A percentile compares a stretch with the other conserved stretches of the same genome.
These are phyloP conservation scores for Globisporangium cystogenes DNA, from an alignment of 352 stramenopile genomes.

Conservation along the genomic window DNA sequence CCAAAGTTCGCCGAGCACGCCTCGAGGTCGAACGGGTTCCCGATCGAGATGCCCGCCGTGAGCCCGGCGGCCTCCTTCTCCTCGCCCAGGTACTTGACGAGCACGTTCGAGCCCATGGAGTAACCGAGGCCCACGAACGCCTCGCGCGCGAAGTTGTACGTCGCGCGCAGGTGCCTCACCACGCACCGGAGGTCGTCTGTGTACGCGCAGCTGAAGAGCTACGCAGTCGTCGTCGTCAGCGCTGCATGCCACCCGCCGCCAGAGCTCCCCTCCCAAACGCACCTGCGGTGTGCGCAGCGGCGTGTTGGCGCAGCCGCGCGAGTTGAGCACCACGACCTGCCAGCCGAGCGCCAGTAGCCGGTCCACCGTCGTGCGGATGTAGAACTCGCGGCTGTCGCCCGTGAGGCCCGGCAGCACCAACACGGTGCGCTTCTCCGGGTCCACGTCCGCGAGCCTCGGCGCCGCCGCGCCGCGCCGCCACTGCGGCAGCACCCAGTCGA, in stretches of 20 bases:
- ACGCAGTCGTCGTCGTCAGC: no score
- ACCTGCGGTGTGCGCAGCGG: constrained; percentile 23
- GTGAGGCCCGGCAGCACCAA: constrained; percentile 64
- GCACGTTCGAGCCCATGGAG: constrained; percentile 72
- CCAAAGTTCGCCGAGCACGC: constrained; percentile 48
- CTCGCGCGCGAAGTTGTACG: constrained; percentile 38
- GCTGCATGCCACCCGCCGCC: no score
- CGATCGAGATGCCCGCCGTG: constrained; percentile 52
- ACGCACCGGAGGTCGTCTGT: constrained; percentile 47
- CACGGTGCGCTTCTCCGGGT: constrained; percentile 31
- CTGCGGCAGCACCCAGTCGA: constrained; percentile 57
- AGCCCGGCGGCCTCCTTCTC: constrained; percentile 32
- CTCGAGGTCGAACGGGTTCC: constrained; percentile 69
- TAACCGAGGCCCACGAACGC: constrained; percentile 60
- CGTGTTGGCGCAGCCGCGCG: constrained; percentile 31
- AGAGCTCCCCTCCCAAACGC: no score
- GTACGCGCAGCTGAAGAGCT: constrained; percentile 47
- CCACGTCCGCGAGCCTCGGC: constrained; percentile 20
- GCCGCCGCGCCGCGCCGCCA: constrained; percentile 4
- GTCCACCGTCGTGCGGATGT: constrained; percentile 54
- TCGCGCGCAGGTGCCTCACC: constrained; percentile 25
- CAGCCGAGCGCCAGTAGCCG: constrained; percentile 21
- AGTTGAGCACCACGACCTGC: constrained; percentile 44
- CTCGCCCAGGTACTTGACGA: constrained; percentile 79
- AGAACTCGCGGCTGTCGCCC: constrained; percentile 62